Evolutionary conservation across 352 stramenopile species (phyloP), one percentile per base, ranked within the genome.

Genomic region (Phytophthora uliginosa): DNA sequence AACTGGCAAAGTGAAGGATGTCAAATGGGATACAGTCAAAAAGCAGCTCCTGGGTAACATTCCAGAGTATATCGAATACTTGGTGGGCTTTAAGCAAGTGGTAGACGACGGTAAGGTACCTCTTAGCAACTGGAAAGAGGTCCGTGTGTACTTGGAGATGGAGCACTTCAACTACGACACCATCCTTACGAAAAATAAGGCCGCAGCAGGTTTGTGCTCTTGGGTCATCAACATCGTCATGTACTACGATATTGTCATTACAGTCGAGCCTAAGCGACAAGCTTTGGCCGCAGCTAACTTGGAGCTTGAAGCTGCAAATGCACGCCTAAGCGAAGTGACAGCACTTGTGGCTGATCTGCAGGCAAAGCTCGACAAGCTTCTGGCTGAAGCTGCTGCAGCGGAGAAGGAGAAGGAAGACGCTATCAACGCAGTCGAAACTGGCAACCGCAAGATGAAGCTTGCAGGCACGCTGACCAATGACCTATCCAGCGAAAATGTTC

Each of bases 191-290:
- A 99, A 99, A 77, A 99, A 99, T 84, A 97, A 95, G 53, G 96
- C 96, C 9, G 97, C 97, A 17, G 97, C 94, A 0, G 95, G 94
- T 42, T 74, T 99, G 47, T 98, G 94, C 69, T 96, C 89, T 3
- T 99, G 98, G 85, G 96, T 99, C 42, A 80, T 99, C 70, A 99
- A 99, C 70, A 99, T 99, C 47, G 95, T 99, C 48, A 97, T 95
- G 81, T 99, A 99, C 84, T 98, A 99, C 82, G 95, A 99, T 76
- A 98, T 99, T 48, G 83, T 99, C 2, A 81, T 98, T 47, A 98
- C 95, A 0, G 94, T 99, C 20, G 96, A 99, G 79, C 97, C 97
- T 7, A 99, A 99, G 78, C 91, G 96, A 34, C 88, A 95, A 62
- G 95, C 95, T 6, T 79, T 99, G 6, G 91, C 91, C 0, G 89